phyloP scores from a whole-genome alignment of 164 flowering plant genomes.

The Magnolia sinica region DNA sequence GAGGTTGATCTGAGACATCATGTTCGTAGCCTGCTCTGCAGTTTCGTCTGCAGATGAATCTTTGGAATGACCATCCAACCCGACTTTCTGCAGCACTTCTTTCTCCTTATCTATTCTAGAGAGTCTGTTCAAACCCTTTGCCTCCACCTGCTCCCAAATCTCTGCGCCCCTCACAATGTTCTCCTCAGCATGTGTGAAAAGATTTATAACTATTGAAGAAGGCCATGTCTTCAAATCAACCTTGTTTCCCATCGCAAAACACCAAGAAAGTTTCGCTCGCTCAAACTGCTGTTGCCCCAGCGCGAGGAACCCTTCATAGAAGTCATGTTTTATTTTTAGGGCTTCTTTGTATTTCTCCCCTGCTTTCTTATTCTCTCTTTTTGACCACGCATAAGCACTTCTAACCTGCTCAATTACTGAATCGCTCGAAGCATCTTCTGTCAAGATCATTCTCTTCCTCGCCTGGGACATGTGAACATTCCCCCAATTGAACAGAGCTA shows the following conservation, averaged over 20 bases:
- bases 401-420: constrained; percentile 38
- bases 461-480: constrained; percentile 85
- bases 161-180: constrained; percentile 66
- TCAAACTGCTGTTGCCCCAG: constrained; percentile 86
- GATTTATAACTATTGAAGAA: constrained; percentile 45
- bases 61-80: constrained; percentile 34
- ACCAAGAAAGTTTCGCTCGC: constrained; percentile 90
- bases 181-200: constrained; percentile 76
- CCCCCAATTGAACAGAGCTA: constrained; percentile 87
- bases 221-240: constrained; percentile 64
- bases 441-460: constrained; percentile 48
- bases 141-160: constrained; percentile 67
- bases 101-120: constrained; percentile 30
- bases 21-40: constrained; percentile 48
- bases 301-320: constrained; percentile 77
- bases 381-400: constrained; percentile 65
- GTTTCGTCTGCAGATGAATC: constrained; percentile 51
- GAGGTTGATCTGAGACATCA: constrained; percentile 73
- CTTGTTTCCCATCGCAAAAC: constrained; percentile 58
- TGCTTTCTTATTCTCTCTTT: constrained; percentile 55
- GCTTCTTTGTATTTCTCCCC: constrained; percentile 67
- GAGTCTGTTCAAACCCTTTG: constrained; percentile 27
- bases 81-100: constrained; percentile 38
- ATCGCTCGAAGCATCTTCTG: constrained; percentile 52
- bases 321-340: constrained; percentile 61